Base-by-base conservation (phyloP, 176 grass and related monocot genomes). In the Alloteropsis semialata region DNA sequence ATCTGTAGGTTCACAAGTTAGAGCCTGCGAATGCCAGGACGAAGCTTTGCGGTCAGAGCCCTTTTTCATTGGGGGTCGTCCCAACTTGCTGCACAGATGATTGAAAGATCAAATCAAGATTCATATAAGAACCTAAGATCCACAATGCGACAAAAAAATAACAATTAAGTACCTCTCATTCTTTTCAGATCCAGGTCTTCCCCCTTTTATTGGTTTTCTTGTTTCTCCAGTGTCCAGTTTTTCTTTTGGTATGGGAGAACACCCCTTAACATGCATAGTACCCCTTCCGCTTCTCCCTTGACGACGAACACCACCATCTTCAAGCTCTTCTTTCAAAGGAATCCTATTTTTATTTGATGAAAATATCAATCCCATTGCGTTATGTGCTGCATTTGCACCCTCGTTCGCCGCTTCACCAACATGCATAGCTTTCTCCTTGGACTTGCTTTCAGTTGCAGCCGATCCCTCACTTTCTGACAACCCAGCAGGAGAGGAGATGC, bases 311-410 rank as follows among this genome's bases (percentile, higher is more conserved):
- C 84, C 75, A 41, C 89, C 87, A 88, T 90, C 81, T 84, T 88
- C 85, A 76, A 92, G 82, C 62, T 97, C 92, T 90, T 97, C 91
- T 92, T 94, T 97, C 74, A 90, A 88, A 64, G 84, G 81, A 70
- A 89, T 75, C 66, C 73, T 97, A 74, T 79, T 97, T 77, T 89
- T 92, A 72, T 86, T 92, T 63, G 81, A 87, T 51, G 77, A 65
- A 65, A 89, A 84, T 65, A 84, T 56, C 58, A 81, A 73, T 34
- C 82, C 75, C 15, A 76, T 69, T 70, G 68, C 51, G 69, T 70
- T 87, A 84, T 82, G 69, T 6, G 63, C 71, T 65, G 69, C 60
- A 81, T 77, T 87, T 76, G 46, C 76, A 64, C 59, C 30, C 46
- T 85, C 84, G 3, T 92, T 92, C 42, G 75, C 87, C 33, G 87